A percentile compares a stretch with the other conserved stretches of the same genome.
phyloP scores from a whole-genome alignment of 1,284 basidiomycete species.

The Trichosporon coremiiforme region DNA sequence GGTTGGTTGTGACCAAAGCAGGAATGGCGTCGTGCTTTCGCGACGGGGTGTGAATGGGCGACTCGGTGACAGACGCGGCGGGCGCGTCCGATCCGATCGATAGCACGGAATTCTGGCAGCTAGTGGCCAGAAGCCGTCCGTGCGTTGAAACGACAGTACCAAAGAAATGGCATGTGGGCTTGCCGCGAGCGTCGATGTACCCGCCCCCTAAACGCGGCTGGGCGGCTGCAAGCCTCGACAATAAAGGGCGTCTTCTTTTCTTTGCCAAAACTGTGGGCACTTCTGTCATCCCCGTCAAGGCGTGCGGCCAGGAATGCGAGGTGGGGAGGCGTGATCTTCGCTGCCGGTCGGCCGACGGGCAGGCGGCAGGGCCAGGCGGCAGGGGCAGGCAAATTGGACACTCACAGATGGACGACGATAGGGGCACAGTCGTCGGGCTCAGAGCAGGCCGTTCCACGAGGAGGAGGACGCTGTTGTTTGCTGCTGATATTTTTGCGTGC shows the following conservation, averaged over 20 bases:
- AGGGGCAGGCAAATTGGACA: no score
- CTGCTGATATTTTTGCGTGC: not conserved
- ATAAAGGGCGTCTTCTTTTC: slow-evolving; percentile 5
- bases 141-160: slow-evolving; percentile 11
- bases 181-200: not conserved
- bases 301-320: not conserved
- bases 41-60: not conserved
- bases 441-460: slow-evolving; percentile 5
- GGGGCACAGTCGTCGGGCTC: not conserved
- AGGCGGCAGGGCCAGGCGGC: not conserved
- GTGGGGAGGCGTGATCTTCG: not conserved
- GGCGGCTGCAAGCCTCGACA: not conserved
- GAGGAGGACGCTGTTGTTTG: not conserved
- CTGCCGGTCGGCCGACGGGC: not conserved
- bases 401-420: not conserved
- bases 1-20: not conserved
- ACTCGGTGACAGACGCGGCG: slow-evolving; percentile 3
- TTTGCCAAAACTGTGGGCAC: not conserved
- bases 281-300: not conserved
- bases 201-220: not conserved
- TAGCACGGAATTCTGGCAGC: not conserved
- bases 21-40: not conserved
- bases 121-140: slow-evolving; percentile 1
- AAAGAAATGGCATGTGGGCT: not conserved
- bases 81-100: not conserved